Evolutionary conservation across 164 flowering plant species (phyloP).

Genomic region (Macadamia tetraphylla): DNA sequence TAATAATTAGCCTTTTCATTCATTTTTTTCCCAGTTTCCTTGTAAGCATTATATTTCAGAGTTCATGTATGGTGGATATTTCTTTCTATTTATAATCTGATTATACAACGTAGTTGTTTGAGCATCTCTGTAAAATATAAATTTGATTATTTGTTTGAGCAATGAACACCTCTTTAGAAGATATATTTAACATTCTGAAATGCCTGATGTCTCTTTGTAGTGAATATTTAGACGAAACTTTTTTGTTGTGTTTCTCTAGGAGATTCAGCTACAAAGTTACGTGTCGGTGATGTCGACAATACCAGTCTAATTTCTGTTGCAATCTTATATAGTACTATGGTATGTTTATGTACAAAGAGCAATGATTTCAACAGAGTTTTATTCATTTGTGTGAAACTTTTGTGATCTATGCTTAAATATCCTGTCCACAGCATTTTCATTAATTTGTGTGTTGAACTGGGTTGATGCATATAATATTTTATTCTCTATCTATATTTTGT

Average conservation of each 20-base stretch:
- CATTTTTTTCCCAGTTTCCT: no score
- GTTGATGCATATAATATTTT: neutral
- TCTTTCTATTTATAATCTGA: no score
- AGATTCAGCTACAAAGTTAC: constrained; percentile 34
- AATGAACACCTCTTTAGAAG: no score
- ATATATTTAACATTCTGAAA: no score
- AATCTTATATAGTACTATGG: constrained; percentile 37
- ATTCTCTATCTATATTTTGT: neutral
- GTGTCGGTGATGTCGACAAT: constrained; percentile 56
- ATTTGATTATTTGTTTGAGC: no score
- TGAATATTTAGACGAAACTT: no score
- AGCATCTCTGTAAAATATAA: no score
- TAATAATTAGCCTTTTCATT: neutral
- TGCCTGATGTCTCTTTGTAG: no score
- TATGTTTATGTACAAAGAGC: constrained; percentile 20
- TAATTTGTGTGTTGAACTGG: neutral
- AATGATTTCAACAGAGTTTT: neutral
- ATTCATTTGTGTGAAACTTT: constrained; percentile 1
- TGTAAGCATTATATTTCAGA: no score
- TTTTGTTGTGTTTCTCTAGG: constrained; percentile 34
- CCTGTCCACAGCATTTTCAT: neutral
- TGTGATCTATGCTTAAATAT: neutral
- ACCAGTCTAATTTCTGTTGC: constrained; percentile 49
- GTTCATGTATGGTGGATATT: no score
- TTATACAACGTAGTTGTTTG: no score